Evolutionary conservation across 495 filamentous ascomycete species (phyloP).

Genomic region (Copromyces sp.): DNA sequence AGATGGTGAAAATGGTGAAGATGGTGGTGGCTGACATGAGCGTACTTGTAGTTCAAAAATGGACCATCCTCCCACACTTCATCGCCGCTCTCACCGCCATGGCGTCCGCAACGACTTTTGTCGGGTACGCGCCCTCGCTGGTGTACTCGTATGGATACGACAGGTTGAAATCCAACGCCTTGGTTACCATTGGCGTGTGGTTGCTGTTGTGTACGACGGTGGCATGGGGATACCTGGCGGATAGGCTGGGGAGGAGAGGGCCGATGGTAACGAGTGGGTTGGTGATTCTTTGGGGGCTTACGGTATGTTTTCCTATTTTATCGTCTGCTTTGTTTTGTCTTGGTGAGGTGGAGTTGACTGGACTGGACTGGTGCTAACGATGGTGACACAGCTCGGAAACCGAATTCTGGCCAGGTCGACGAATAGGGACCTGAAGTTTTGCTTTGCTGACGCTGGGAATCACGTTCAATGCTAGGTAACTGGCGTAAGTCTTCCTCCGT

Average conservation of each 20-base stretch:
- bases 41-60: conserved; percentile 17
- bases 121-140: conserved; percentile 33
- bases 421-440: conserved; percentile 33
- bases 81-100: conserved; percentile 27
- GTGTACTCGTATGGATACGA: conserved; percentile 38
- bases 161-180: conserved; percentile 39
- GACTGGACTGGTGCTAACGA: neutral
- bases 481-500: conserved; percentile 40
- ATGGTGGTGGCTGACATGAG: too few relatives aligned
- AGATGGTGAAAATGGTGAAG: conserved; percentile 8
- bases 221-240: conserved; percentile 31
- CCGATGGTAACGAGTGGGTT: conserved; percentile 16
- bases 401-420: conserved; percentile 33
- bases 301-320: conserved; percentile 18
- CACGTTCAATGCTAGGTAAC: conserved; percentile 38
- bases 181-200: conserved; percentile 36
- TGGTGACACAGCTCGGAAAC: conserved; percentile 14
- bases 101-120: conserved; percentile 21
- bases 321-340: neutral
- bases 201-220: conserved; percentile 31
- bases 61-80: conserved; percentile 34
- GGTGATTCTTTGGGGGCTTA: conserved; percentile 14
- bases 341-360: neutral
- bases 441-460: conserved; percentile 34
- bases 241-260: conserved; percentile 12